These are phyloP conservation scores for Niebla homalea DNA, from an alignment of 495 filamentous ascomycete species.

Conservation along the genomic window DNA sequence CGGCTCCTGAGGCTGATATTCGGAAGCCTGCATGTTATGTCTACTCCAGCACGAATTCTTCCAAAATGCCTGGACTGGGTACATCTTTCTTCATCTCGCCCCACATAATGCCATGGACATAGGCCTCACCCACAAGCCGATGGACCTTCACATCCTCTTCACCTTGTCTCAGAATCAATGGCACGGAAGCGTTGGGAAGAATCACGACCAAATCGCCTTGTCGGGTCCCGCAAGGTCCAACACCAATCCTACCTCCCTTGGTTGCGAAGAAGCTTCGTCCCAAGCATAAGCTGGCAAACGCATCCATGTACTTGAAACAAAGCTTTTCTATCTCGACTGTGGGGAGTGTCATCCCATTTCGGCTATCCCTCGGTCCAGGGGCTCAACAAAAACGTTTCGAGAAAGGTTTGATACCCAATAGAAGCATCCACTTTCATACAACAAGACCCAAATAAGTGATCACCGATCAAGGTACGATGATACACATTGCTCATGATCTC, in stretches of 20 bases:
- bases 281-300: neutral
- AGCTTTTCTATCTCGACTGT: too few relatives aligned
- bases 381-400: too few relatives aligned
- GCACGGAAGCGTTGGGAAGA: neutral
- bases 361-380: too few relatives aligned
- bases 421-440: too few relatives aligned
- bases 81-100: neutral
- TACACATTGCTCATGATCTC: too few relatives aligned
- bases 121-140: neutral
- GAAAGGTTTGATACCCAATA: too few relatives aligned
- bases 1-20: too few relatives aligned
- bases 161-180: neutral
- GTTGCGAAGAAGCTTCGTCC: neutral
- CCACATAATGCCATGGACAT: neutral
- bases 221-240: neutral
- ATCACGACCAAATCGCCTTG: neutral
- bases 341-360: too few relatives aligned
- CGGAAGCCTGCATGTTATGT: neutral
- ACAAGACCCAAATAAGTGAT: too few relatives aligned
- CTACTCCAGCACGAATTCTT: neutral
- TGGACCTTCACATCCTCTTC: neutral
- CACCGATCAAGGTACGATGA: too few relatives aligned
- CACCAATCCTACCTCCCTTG: neutral
- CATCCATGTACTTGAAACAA: too few relatives aligned
- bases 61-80: neutral